phyloP scores from a whole-genome alignment of 2,329 filamentous ascomycete genomes.

The Sclerotinia spermophila region DNA sequence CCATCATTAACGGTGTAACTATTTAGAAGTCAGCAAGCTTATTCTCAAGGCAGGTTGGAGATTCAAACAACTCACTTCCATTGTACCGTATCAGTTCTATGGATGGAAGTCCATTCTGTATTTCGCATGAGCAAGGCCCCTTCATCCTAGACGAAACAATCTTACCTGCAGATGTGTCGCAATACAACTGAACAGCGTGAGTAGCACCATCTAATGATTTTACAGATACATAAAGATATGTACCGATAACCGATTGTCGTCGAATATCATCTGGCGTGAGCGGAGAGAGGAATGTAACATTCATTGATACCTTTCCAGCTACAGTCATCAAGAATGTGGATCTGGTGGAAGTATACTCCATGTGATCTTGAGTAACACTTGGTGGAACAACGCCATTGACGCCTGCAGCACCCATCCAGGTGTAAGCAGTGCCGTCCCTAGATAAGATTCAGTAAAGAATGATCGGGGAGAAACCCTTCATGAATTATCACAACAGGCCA shows the following conservation, averaged over 20 bases:
- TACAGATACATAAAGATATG: slow-evolving; percentile 64
- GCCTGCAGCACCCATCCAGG: slow-evolving; percentile 62
- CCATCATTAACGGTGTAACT: slow-evolving; percentile 30
- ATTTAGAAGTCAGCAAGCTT: slow-evolving; percentile 45
- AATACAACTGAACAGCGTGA: slow-evolving; percentile 67
- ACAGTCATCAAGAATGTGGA: slow-evolving; percentile 68
- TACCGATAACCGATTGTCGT: slow-evolving; percentile 66
- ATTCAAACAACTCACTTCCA: slow-evolving; percentile 62
- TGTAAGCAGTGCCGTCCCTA: slow-evolving; percentile 55
- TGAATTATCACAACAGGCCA: background rate
- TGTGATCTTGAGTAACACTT: slow-evolving; percentile 57
- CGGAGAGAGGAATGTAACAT: slow-evolving; percentile 67
- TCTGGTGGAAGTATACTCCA: slow-evolving; percentile 68
- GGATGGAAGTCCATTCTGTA: slow-evolving; percentile 67
- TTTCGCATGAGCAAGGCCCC: background rate
- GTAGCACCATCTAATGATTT: slow-evolving; percentile 56
- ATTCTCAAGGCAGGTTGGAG: slow-evolving; percentile 48
- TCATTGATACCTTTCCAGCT: slow-evolving; percentile 58
- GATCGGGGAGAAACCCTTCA: background rate
- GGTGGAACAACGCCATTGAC: slow-evolving; percentile 41
- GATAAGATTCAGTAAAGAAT: background rate
- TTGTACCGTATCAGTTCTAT: slow-evolving; percentile 50
- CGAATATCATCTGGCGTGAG: slow-evolving; percentile 64
- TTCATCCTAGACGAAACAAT: background rate
- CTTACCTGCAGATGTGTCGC: slow-evolving; percentile 67